Evolutionary conservation across 2,329 filamentous ascomycete species (phyloP).

Genomic region (Passalora sequoiae): DNA sequence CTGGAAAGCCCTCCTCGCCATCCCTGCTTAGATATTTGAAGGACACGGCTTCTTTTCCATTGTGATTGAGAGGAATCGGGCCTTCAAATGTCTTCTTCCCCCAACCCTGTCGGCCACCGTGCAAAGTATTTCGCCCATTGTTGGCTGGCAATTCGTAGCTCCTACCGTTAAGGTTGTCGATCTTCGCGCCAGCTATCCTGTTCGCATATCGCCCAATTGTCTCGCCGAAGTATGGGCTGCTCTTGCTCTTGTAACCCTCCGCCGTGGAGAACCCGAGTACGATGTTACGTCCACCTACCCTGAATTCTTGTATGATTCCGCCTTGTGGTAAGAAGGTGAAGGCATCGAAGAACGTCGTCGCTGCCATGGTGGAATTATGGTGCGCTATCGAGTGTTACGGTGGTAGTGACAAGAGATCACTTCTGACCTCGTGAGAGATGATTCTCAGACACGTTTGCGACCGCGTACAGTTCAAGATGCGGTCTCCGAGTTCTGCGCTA

Average conservation of each 20-base stretch:
- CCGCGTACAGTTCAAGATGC: too few relatives aligned
- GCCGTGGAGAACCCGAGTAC: conserved; percentile 78
- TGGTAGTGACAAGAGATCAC: not conserved
- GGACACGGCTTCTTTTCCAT: conserved; percentile 42
- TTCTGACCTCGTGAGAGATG: too few relatives aligned
- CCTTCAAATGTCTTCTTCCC: conserved; percentile 73
- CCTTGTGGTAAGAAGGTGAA: conserved; percentile 68
- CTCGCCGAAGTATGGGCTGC: conserved; percentile 79
- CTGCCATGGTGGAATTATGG: conserved; percentile 16
- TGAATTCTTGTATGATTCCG: conserved; percentile 76
- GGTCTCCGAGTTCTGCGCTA: too few relatives aligned
- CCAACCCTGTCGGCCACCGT: conserved; percentile 62
- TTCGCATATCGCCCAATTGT: conserved; percentile 85
- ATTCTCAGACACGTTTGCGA: too few relatives aligned
- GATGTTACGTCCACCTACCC: conserved; percentile 73
- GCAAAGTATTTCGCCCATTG: conserved; percentile 65
- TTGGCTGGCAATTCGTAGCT: conserved; percentile 68
- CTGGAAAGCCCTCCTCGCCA: conserved; percentile 86
- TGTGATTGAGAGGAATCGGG: conserved; percentile 54
- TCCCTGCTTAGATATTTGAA: conserved; percentile 62
- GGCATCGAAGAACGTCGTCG: conserved; percentile 29
- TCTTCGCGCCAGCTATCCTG: conserved; percentile 66
- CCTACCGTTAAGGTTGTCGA: conserved; percentile 66
- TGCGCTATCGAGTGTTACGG: not conserved
- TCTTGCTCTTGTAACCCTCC: conserved; percentile 69